Conservation (phyloP, 1,284 basidiomycete genomes). For the Trichosporon sp. region DNA sequence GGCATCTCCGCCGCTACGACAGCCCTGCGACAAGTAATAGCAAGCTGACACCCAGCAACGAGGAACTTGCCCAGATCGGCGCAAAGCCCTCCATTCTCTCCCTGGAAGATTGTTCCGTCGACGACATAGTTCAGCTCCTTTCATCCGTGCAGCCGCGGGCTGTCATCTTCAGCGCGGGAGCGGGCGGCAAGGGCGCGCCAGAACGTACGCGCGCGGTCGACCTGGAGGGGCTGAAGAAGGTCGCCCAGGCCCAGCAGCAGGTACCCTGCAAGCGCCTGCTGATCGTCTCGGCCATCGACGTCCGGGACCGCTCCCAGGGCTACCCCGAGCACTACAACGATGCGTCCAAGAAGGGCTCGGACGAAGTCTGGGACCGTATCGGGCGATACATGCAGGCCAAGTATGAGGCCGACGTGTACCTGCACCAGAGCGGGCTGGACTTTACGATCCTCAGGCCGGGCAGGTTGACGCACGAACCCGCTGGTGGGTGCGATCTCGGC, state of each 20-base stretch:
- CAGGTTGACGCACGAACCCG: constrained; percentile 62
- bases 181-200: constrained; percentile 67
- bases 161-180: constrained; percentile 70
- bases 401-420: constrained; percentile 70
- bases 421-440: constrained; percentile 64
- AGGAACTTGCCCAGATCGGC: constrained; percentile 60
- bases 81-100: constrained; percentile 65
- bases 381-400: constrained; percentile 64
- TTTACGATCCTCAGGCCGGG: constrained; percentile 74
- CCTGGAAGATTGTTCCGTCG: constrained; percentile 63
- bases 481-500: constrained; percentile 64
- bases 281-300: constrained; percentile 68
- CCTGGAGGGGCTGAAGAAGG: constrained; percentile 70
- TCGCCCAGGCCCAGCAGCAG: constrained; percentile 70
- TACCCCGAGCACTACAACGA: constrained; percentile 62
- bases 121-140: constrained; percentile 63
- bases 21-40: no score
- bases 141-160: constrained; percentile 60
- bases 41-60: constrained; percentile 37
- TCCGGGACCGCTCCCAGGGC: constrained; percentile 59
- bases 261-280: constrained; percentile 60
- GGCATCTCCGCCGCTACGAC: no score
- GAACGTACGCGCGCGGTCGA: constrained; percentile 71
- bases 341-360: constrained; percentile 55
- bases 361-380: constrained; percentile 58